Evolutionary conservation across 345 rosid genomes (phyloP).

Genomic region (Clausena lansium): DNA sequence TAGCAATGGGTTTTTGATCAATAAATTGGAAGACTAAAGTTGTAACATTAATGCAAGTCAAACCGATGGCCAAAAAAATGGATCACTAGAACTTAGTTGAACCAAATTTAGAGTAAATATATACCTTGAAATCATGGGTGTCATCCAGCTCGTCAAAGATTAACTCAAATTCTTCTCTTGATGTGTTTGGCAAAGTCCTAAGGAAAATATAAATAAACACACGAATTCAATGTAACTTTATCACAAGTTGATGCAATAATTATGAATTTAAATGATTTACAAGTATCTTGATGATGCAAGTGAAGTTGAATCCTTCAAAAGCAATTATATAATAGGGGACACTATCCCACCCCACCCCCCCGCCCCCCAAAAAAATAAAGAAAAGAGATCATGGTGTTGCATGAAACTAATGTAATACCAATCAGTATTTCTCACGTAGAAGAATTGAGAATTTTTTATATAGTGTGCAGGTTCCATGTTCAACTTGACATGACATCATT

Average conservation of each 20-base stretch:
- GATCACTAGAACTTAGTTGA: neutral
- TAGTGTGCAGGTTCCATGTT: neutral
- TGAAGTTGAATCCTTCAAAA: neutral
- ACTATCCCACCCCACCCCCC: no score
- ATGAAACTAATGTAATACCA: neutral
- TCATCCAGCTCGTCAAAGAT: slow-evolving; percentile 95
- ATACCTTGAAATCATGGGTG: slow-evolving; percentile 88
- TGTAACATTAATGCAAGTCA: neutral
- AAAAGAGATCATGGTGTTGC: neutral
- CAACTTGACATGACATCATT: neutral
- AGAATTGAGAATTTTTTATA: neutral
- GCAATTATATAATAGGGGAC: neutral
- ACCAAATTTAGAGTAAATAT: slow-evolving; percentile 3
- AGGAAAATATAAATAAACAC: slow-evolving; percentile 13
- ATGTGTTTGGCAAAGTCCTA: slow-evolving; percentile 88
- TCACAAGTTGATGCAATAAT: neutral
- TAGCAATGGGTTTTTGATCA: neutral
- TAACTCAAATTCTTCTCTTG: slow-evolving; percentile 75
- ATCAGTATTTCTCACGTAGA: neutral
- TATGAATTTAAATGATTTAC: neutral
- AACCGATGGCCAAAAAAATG: neutral
- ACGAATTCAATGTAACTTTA: neutral
- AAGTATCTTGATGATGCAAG: neutral
- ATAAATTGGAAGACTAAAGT: neutral
- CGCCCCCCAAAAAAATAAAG: no score